Base-by-base conservation (phyloP, 192 early-diverging fungal species). In the Backusella australiensis region DNA sequence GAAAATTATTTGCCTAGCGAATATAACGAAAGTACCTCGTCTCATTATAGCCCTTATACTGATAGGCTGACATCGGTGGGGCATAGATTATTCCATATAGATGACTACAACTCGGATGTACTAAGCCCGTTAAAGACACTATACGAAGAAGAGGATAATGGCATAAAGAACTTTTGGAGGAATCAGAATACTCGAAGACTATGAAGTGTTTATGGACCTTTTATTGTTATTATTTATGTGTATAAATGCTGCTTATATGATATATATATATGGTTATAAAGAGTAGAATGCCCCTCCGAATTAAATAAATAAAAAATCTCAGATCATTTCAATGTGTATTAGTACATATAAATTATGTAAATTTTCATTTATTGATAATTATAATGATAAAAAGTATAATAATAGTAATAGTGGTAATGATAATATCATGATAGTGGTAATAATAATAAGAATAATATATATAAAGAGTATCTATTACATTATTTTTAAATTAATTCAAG, bases 401-500 rank as follows among this genome's bases (percentile, higher is more conserved):
- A 44, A 44, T 44, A 44, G 14, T 4, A 14, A 44, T 17, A 12
- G 14, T 44, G 14, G 14, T 44, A 42, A 42, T 42, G 19, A 49
- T 49, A 49, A 49, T 49, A 49, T 49, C 3, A 49, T 49, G 15
- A 5, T 19, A 19, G 17, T 49, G 17, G 12, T 29, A 29, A 63
- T 26, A 26, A 53, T 53, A 53, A 63, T 63, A 63, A n/a, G n/a
- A n/a, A n/a, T n/a, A n/a, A 9, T n/a, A 21, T 21, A 21, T 23
- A 21, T 7, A 56, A 56, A 21, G 8, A 29, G 56, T 26, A 63
- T 29, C 46, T n/a, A 49, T 17, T n/a, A 63, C 56, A 29, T 63
- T 26, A 63, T 71, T 71, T 29, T 46, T 34, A 71, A 44, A 63
- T 26, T 63, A 63, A 63, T 69, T 69, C 21, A 69, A 26, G 38